These are phyloP conservation scores for Pleoardoris graminearum DNA, from an alignment of 2,329 filamentous ascomycete genomes.

Conservation along the genomic window DNA sequence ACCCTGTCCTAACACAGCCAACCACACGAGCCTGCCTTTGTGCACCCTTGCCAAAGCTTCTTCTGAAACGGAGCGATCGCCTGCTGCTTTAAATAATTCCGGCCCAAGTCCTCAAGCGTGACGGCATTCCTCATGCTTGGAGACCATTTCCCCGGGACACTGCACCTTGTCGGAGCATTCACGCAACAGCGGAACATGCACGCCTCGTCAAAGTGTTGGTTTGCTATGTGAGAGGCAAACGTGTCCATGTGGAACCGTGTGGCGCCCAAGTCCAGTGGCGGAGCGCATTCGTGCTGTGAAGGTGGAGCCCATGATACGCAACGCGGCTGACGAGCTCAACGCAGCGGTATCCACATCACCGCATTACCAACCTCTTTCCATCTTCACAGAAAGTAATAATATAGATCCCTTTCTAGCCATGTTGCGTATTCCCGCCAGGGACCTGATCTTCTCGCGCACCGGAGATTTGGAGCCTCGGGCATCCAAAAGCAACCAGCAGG, in stretches of 20 bases:
- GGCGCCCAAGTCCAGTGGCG: slow-evolving; percentile 6
- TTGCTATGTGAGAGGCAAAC: neutral
- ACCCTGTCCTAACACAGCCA: slow-evolving; percentile 2
- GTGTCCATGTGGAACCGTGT: neutral
- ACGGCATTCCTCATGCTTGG: neutral
- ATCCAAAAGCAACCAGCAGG: neutral
- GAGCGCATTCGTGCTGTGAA: neutral
- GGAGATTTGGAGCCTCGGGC: slow-evolving; percentile 7
- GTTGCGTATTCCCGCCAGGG: neutral
- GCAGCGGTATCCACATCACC: neutral
- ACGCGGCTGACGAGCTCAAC: slow-evolving; percentile 1
- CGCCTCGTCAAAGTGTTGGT: neutral
- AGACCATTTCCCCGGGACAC: neutral
- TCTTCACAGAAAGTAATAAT: neutral
- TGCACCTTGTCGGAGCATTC: neutral
- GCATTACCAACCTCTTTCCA: neutral
- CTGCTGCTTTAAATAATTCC: slow-evolving; percentile 10
- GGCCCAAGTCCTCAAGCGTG: slow-evolving; percentile 1
- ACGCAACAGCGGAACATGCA: neutral
- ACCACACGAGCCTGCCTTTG: neutral
- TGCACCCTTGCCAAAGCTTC: neutral
- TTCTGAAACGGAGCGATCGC: slow-evolving; percentile 7
- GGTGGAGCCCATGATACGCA: slow-evolving; percentile 1
- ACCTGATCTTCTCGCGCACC: neutral
- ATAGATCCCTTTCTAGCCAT: neutral